Percentiles rank a stretch among this genome's conserved stretches.
phyloP scores from a whole-genome alignment of 2,329 filamentous ascomycete genomes.

The Bipolaris zeicola region DNA sequence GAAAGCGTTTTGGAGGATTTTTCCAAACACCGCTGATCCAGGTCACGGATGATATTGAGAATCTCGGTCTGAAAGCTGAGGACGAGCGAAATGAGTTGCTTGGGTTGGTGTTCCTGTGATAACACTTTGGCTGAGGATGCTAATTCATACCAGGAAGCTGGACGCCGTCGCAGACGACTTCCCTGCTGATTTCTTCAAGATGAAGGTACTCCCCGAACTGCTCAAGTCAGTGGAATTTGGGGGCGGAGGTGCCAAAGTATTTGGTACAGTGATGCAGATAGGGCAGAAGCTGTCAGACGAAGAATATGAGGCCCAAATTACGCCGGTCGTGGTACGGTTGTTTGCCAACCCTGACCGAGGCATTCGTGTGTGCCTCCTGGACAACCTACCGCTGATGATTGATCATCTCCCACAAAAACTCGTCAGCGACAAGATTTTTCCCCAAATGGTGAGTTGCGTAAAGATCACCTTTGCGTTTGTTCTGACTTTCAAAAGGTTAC shows the following conservation, averaged over 20 bases:
- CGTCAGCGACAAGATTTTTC: conserved; percentile 96
- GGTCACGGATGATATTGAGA: conserved; percentile 90
- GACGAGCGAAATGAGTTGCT: conserved; percentile 84
- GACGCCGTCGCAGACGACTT: conserved; percentile 90
- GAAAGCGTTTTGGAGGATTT: conserved; percentile 79
- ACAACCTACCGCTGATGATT: conserved; percentile 89
- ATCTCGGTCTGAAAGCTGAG: conserved; percentile 84
- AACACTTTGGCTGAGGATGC: background rate
- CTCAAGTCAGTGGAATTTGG: conserved; percentile 99
- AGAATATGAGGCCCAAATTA: conserved; percentile 84
- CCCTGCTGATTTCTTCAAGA: conserved; percentile 96
- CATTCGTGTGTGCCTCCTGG: conserved; percentile 86
- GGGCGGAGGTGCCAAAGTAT: conserved; percentile 89
- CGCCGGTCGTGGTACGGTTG: conserved; percentile 82
- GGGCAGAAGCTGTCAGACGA: conserved; percentile 83
- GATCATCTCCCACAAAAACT: conserved; percentile 85
- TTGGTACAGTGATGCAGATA: conserved; percentile 88
- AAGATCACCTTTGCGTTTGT: background rate
- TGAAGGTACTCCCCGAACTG: conserved; percentile 92
- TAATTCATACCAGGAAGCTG: conserved; percentile 63
- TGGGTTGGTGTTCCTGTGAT: conserved; percentile 53
- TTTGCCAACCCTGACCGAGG: conserved; percentile 92
- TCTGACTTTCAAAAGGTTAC: conserved; percentile 69
- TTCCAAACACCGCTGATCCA: conserved; percentile 94
- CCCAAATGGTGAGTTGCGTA: conserved; percentile 70